Evolutionary conservation across 441 rosid genomes (phyloP), one percentile per base, ranked within the genome.

Genomic region (Brassica hybrid): DNA sequence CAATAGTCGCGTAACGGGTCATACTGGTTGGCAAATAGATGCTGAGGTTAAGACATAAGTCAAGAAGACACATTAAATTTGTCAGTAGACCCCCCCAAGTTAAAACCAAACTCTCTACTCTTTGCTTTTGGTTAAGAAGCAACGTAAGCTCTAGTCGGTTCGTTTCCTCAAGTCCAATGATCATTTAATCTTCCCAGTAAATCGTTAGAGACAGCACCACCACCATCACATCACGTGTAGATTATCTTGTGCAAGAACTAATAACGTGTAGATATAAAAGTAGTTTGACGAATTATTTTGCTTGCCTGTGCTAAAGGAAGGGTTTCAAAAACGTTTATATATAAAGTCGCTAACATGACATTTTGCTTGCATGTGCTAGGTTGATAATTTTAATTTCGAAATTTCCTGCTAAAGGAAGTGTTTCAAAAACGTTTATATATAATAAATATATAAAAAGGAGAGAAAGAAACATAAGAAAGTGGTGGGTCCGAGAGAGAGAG

Each of bases 11-110:
- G 62, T 87, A 87, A 65, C 98, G 92, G 57, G 76, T 92, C 92
- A 91, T 91, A 76, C 85, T 91, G 80, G 98, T 89, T 98, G 0
- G 91, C 98, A 84, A 94, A 94, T 61, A 96, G 83, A 87, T 96
- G 98, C 36, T 32, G 36, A 74, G 9, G 19, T 75, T 70, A 57
- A 30, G 59, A 75, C 43, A 38, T 59, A 52, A 12, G 67, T 75
- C 70, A 6, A 97, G 89, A 21, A 21, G 23, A 21, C 23, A 21
- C 23, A 21, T 21, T 21, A 21, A 21, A 21, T 21, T 21, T 21
- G 23, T 21, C 23, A 21, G 23, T 21, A 21, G 23, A 21, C 23
- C 23, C 23, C 23, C 23, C 23, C 38, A 34, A 34, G 9, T 34
- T 34, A 34, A 38, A 38, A 38, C 45, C 45, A 38, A 38, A 38